Percentiles rank a stretch among this genome's conserved stretches.
phyloP scores from a whole-genome alignment of 2,329 filamentous ascomycete species.

The Xylariaceae sp. region DNA sequence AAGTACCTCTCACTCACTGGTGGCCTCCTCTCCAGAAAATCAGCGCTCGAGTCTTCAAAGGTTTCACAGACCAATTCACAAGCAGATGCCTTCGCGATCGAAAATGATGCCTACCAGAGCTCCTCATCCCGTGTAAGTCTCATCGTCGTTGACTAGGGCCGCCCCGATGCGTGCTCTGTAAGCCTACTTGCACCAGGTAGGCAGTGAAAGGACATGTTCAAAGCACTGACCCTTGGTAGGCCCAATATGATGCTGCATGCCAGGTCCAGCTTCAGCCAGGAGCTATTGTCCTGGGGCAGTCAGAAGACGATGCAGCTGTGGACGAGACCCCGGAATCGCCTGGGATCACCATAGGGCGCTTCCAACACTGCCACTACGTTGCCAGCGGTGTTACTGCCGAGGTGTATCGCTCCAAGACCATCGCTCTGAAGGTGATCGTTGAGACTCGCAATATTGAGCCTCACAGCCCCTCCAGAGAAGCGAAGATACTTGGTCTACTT shows the following conservation, averaged over 20 bases:
- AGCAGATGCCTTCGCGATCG: conserved; percentile 53
- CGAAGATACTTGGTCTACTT: conserved; percentile 59
- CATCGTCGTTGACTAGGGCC: too few relatives aligned
- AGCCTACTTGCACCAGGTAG: too few relatives aligned
- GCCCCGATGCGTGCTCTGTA: too few relatives aligned
- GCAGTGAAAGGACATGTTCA: too few relatives aligned
- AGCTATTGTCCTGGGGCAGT: conserved; percentile 9
- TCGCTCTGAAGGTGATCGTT: conserved; percentile 79
- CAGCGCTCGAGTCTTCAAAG: conserved; percentile 14
- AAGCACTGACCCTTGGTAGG: too few relatives aligned
- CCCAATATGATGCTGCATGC: conserved; percentile 47
- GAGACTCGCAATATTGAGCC: conserved; percentile 67
- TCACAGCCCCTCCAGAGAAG: conserved; percentile 76
- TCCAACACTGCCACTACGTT: conserved; percentile 46
- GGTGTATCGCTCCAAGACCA: conserved; percentile 61
- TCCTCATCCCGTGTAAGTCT: conserved; percentile 49
- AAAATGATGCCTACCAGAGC: conserved; percentile 55
- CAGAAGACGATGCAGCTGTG: conserved; percentile 1
- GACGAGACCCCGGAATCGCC: conserved; percentile 12
- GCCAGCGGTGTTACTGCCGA: conserved; percentile 69
- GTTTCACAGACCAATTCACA: conserved; percentile 16
- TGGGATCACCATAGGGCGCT: conserved; percentile 45
- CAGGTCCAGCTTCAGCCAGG: conserved; percentile 4
- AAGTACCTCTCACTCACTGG: conserved; percentile 6
- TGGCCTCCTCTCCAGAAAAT: conserved; percentile 15